These are phyloP conservation scores for Penicillium paneum DNA, from an alignment of 2,329 filamentous ascomycete species.

Conservation along the genomic window DNA sequence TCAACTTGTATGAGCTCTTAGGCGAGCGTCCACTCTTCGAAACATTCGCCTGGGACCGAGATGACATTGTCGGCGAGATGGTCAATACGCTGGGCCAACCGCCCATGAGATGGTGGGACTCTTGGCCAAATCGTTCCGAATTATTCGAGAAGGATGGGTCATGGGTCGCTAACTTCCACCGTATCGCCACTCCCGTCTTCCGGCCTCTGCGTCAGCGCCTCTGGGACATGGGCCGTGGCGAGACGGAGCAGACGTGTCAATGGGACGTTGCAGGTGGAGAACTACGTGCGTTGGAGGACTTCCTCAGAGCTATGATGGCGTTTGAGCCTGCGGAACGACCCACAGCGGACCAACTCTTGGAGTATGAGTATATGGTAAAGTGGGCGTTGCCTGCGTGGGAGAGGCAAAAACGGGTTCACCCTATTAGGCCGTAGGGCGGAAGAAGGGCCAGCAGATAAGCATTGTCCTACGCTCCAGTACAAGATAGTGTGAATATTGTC, in stretches of 20 bases:
- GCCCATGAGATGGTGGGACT: conserved; percentile 18
- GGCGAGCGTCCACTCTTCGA: conserved; percentile 24
- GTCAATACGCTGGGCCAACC: conserved; percentile 20
- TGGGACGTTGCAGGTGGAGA: conserved; percentile 25
- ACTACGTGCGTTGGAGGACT: conserved; percentile 18
- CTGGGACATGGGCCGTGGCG: conserved; percentile 23
- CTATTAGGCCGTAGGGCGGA: background rate
- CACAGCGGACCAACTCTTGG: conserved; percentile 16
- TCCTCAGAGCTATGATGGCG: conserved; percentile 21
- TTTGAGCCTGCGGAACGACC: conserved; percentile 21
- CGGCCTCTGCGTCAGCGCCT: conserved; percentile 16
- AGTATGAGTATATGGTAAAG: conserved; percentile 20
- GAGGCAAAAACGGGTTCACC: conserved; percentile 6
- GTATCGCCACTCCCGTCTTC: conserved; percentile 16
- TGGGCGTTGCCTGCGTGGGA: conserved; percentile 24
- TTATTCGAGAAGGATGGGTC: conserved; percentile 22
- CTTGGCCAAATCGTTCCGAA: conserved; percentile 18
- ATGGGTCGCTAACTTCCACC: conserved; percentile 17
- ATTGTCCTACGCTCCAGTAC: too few species aligned
- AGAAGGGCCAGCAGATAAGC: too few species aligned
- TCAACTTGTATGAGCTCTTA: conserved; percentile 20
- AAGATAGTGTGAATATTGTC: too few species aligned
- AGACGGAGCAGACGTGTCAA: conserved; percentile 21
- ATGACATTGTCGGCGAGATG: conserved; percentile 23
- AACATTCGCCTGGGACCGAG: conserved; percentile 20